Evolutionary conservation across 108 stramenopile species (phyloP), one percentile per base, ranked within the genome.

Genomic region (Stephanodiscus minutulus): DNA sequence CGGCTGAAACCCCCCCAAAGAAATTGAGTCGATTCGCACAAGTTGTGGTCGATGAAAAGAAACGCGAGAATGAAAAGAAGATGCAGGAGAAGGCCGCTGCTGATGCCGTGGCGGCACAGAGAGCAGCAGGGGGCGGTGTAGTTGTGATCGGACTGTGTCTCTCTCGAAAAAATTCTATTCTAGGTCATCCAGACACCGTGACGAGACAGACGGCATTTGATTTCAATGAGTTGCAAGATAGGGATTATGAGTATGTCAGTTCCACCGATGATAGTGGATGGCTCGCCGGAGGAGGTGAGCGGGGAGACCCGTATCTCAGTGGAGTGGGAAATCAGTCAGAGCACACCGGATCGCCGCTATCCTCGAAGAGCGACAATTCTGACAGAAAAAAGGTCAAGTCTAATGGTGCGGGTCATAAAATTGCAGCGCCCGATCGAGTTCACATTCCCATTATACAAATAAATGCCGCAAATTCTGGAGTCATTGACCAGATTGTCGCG

Each of bases 161-260:
- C 46, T 88, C 87, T 71, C 85, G 91, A 66, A 64, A 82, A 49
- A 66, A 84, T 71, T 66, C 82, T 2, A 63, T 59, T 44, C 61
- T 86, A 3, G 94, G 94, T 22, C 91, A 95, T 81, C 85, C 88
- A 8, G 87, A 86, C 61, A 92, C 94, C 3, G 88, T 95, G 31
- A 95, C 94, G 47, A 75, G 94, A 54, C 94, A 95, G 71, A 91
- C 90, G 41, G 90, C 89, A 17, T 95, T 90, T 79, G 91, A 95
- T 74, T 95, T 95, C 64, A 95, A 95, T 67, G 94, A 95, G 64
- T 56, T 95, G 64, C 94, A 95, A 74, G 94, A 95, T 86, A 84
- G 94, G 33, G 79, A 85, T 61, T 95, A 95, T 85, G 91, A 92
- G 69, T 95, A 91, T 76, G 94, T 95, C 33, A 85, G 83, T 44